phyloP scores from a whole-genome alignment of 305 asterid genomes.

The Solanum hybrid region DNA sequence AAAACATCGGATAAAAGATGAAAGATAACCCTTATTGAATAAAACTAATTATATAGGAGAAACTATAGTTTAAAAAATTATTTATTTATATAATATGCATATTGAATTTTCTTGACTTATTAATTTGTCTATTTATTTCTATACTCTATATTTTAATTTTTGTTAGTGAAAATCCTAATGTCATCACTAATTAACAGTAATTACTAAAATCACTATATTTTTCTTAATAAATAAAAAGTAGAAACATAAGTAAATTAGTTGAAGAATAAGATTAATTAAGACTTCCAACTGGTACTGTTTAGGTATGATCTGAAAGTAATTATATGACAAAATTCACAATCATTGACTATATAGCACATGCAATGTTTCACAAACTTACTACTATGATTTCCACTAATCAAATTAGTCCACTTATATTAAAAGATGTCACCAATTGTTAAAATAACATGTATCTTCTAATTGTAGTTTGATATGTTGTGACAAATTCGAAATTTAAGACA shows the following conservation, averaged over 20 bases:
- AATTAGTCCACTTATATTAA: not conserved
- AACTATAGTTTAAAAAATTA: not conserved
- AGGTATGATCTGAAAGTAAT: not conserved
- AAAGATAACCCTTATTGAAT: accelerated
- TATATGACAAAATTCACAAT: not conserved
- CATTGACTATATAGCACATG: not conserved
- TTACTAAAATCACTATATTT: not conserved
- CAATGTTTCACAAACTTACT: not conserved
- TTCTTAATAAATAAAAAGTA: not conserved
- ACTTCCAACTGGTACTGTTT: not conserved
- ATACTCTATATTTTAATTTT: not conserved
- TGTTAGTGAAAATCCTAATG: not conserved
- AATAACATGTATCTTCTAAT: no score
- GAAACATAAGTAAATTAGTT: not conserved
- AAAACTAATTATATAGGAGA: not conserved
- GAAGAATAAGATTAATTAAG: not conserved
- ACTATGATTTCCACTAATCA: not conserved
- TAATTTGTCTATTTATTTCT: not conserved
- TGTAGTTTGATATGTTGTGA: not conserved
- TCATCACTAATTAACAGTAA: not conserved
- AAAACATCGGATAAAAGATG: not conserved
- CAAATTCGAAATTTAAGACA: not conserved
- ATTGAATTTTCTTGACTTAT: not conserved
- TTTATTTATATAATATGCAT: not conserved
- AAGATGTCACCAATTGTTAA: not conserved